A percentile compares a stretch with the other conserved stretches of the same genome.
phyloP scores from a whole-genome alignment of 768 basidiomycete species.

The Leucosporidium creatinivorum region DNA sequence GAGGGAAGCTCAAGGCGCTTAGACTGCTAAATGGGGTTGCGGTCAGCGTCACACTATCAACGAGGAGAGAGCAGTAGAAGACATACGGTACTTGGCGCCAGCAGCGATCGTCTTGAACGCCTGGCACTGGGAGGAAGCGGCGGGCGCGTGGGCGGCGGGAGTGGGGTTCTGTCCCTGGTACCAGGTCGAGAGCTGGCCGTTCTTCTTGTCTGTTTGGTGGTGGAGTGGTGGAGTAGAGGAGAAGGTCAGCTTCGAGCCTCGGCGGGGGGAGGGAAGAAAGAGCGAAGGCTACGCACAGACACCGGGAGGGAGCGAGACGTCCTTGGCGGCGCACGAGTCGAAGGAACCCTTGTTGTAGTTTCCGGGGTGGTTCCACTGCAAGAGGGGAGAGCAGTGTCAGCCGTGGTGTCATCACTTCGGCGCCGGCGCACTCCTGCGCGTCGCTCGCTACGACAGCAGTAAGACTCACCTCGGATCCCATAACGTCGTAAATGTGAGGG shows the following conservation, averaged over 20 bases:
- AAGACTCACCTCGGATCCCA: neutral
- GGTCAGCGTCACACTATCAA: too few relatives aligned
- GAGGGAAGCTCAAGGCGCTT: too few relatives aligned
- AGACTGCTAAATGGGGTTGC: too few relatives aligned
- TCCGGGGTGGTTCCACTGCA: slow-evolving; percentile 44
- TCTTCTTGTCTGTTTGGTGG: slow-evolving; percentile 49
- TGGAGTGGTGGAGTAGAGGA: slow-evolving; percentile 49
- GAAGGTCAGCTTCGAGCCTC: neutral
- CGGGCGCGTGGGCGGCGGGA: neutral
- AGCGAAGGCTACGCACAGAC: neutral
- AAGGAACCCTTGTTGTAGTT: slow-evolving; percentile 47
- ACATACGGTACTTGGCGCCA: neutral
- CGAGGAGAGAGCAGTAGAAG: neutral
- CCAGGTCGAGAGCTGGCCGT: slow-evolving; percentile 51
- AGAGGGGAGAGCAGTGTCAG: neutral
- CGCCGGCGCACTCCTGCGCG: too few relatives aligned
- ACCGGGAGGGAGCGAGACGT: neutral
- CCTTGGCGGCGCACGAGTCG: slow-evolving; percentile 34
- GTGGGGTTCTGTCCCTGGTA: slow-evolving; percentile 46
- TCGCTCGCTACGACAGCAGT: too few relatives aligned
- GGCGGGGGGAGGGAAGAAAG: neutral
- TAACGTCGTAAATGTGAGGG: slow-evolving; percentile 45
- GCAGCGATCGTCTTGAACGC: neutral
- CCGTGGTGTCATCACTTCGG: too few relatives aligned
- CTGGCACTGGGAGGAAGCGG: neutral